phyloP scores from a whole-genome alignment of 139 green algal genomes.

The Pseudopediastrum boryanum region DNA sequence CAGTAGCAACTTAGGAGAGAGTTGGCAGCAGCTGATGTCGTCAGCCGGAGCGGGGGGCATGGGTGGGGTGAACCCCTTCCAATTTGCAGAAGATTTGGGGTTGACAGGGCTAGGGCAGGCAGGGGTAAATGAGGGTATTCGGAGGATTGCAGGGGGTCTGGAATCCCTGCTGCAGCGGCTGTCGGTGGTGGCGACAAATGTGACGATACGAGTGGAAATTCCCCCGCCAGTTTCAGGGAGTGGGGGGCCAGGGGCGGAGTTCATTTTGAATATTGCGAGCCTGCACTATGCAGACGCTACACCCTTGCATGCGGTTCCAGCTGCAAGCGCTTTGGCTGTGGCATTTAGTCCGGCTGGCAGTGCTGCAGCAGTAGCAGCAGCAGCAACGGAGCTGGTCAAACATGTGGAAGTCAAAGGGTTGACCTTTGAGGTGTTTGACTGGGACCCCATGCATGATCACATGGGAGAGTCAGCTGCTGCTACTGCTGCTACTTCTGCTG shows the following conservation, averaged over 20 bases:
- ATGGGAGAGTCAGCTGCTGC: background rate
- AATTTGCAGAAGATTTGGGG: background rate
- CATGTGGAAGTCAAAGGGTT: conserved; percentile 47
- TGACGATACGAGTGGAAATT: conserved; percentile 56
- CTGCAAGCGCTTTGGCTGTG: background rate
- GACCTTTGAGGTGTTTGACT: conserved; percentile 55
- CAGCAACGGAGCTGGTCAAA: conserved; percentile 50
- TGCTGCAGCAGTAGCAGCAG: background rate
- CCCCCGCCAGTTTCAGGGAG: conserved; percentile 22
- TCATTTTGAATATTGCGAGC: conserved; percentile 48
- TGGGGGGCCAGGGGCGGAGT: conserved; percentile 15
- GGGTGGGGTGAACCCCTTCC: no score
- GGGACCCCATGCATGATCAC: background rate
- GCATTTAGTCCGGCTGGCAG: background rate
- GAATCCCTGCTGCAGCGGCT: conserved; percentile 69
- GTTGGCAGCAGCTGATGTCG: no score
- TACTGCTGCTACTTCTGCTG: conserved; percentile 1
- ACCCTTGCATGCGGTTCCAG: background rate
- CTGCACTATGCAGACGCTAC: conserved; percentile 34
- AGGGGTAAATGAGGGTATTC: conserved; percentile 57
- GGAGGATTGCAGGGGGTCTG: conserved; percentile 62
- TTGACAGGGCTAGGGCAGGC: background rate
- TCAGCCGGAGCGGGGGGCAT: no score
- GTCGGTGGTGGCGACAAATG: conserved; percentile 45
- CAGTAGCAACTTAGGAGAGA: no score